Conservation (phyloP, 352 stramenopile species). For the Phytopythium vexans region DNA sequence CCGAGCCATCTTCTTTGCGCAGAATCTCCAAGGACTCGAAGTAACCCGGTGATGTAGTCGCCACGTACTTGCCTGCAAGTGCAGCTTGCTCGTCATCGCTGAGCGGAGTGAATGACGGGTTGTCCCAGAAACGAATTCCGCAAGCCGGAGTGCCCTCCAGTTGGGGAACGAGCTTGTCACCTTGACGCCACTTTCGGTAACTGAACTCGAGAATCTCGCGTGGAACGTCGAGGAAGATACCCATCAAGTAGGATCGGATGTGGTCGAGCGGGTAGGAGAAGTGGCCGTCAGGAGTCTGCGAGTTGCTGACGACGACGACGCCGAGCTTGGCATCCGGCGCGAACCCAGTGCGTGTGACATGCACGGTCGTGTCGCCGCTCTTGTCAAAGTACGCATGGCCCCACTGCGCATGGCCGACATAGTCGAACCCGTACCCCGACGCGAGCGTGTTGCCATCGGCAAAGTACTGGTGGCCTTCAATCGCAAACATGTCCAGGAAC, state of each 20-base stretch:
- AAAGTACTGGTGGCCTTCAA: constrained; percentile 43
- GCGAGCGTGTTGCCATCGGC: constrained; percentile 46
- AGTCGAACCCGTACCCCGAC: constrained; percentile 67
- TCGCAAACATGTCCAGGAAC: constrained; percentile 29
- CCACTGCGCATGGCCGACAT: constrained; percentile 47
- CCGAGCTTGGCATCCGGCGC: constrained; percentile 38
- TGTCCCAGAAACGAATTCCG: constrained; percentile 41
- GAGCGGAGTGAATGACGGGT: constrained; percentile 24
- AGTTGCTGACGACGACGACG: constrained; percentile 61
- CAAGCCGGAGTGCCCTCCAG: constrained; percentile 33
- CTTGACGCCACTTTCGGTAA: constrained; percentile 30
- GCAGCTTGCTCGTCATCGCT: constrained; percentile 14
- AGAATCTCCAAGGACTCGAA: constrained; percentile 32
- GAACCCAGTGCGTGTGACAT: constrained; percentile 59
- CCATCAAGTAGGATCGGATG: constrained; percentile 62
- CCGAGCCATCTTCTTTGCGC: constrained; percentile 7
- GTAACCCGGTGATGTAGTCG: constrained; percentile 30
- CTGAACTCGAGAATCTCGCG: constrained; percentile 44
- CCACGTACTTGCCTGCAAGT: constrained; percentile 44
- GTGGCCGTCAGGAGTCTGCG: constrained; percentile 33
- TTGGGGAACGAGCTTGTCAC: constrained; percentile 26
- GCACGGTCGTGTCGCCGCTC: constrained; percentile 46
- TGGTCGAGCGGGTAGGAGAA: constrained; percentile 48
- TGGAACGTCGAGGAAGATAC: constrained; percentile 62
- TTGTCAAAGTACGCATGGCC: constrained; percentile 71